phyloP scores from a whole-genome alignment of 2,329 filamentous ascomycete species.

The Fusarium austroafricanum region DNA sequence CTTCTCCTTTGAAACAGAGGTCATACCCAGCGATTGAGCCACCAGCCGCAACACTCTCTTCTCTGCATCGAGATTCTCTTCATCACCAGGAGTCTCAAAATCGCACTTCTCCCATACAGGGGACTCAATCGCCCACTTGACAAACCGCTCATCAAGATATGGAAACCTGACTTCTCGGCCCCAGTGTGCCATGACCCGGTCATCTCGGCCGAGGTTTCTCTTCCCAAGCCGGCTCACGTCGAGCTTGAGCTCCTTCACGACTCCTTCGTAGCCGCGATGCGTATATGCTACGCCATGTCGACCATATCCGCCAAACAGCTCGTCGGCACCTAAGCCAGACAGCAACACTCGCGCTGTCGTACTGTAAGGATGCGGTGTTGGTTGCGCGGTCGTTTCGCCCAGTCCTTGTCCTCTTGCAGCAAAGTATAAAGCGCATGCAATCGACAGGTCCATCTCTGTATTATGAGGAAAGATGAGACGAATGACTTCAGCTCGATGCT shows the following conservation, averaged over 20 bases:
- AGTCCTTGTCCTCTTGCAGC: slow-evolving; percentile 79
- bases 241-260: slow-evolving; percentile 84
- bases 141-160: slow-evolving; percentile 86
- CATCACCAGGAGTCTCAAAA: slow-evolving; percentile 68
- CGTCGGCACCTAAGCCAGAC: slow-evolving; percentile 93
- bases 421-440: slow-evolving; percentile 94
- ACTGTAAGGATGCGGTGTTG: slow-evolving; percentile 61
- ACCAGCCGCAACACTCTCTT: slow-evolving; percentile 85
- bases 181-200: slow-evolving; percentile 91
- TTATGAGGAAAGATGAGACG: slow-evolving; percentile 91
- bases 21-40: slow-evolving; percentile 79
- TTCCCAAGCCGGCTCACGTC: slow-evolving; percentile 89
- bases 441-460: slow-evolving; percentile 98
- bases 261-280: slow-evolving; percentile 73
- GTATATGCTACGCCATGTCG: slow-evolving; percentile 83
- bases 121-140: slow-evolving; percentile 79
- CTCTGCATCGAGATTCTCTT: slow-evolving; percentile 71
- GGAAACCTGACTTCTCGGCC: slow-evolving; percentile 90
- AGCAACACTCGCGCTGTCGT: slow-evolving; percentile 85
- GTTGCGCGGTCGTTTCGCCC: slow-evolving; percentile 50
- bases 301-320: slow-evolving; percentile 93
- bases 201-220: slow-evolving; percentile 94
- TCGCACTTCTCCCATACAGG: slow-evolving; percentile 90
- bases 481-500: slow-evolving; percentile 76
- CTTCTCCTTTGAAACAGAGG: slow-evolving; percentile 81